Percentiles rank a stretch among this genome's conserved stretches.
phyloP scores from a whole-genome alignment of 2,329 filamentous ascomycete genomes.

The Aschersonia sp. region DNA sequence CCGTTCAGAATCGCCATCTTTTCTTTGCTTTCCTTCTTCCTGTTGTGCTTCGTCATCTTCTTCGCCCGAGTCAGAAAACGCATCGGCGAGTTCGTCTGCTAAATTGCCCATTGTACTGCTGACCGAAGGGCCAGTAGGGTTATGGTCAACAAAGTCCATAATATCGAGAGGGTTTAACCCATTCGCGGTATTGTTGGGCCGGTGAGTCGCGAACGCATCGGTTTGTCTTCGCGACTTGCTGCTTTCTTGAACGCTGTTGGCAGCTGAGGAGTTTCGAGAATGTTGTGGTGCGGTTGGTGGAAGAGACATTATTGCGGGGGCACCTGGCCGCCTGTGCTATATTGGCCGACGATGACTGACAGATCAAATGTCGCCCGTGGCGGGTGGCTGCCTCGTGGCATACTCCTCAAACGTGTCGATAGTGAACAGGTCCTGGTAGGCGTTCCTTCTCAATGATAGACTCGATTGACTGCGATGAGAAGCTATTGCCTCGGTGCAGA shows the following conservation, averaged over 20 bases:
- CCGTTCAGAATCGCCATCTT: no score
- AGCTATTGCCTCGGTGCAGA: no score
- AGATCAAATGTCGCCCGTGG: no score
- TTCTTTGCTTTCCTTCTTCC: neutral
- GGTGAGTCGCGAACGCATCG: conserved; percentile 35
- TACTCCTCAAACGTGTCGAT: no score
- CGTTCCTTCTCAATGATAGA: no score
- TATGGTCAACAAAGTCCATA: conserved; percentile 31
- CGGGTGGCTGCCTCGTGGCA: no score
- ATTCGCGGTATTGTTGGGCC: conserved; percentile 30
- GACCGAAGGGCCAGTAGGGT: conserved; percentile 22
- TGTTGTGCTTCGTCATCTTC: conserved; percentile 46
- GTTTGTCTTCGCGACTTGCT: conserved; percentile 33
- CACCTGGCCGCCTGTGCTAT: no score
- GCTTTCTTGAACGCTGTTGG: conserved; percentile 33
- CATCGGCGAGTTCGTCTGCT: conserved; percentile 68
- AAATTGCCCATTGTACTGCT: conserved; percentile 58
- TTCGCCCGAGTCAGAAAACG: conserved; percentile 51
- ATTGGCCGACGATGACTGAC: no score
- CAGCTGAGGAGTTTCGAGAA: conserved; percentile 41
- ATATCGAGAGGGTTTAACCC: conserved; percentile 34
- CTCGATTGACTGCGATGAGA: no score
- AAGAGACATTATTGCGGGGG: conserved; percentile 2
- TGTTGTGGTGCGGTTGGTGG: conserved; percentile 34
- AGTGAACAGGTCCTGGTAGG: no score